Evolutionary conservation across 106 monocot genomes (phyloP).

Genomic region (Platanthera zijinensis): DNA sequence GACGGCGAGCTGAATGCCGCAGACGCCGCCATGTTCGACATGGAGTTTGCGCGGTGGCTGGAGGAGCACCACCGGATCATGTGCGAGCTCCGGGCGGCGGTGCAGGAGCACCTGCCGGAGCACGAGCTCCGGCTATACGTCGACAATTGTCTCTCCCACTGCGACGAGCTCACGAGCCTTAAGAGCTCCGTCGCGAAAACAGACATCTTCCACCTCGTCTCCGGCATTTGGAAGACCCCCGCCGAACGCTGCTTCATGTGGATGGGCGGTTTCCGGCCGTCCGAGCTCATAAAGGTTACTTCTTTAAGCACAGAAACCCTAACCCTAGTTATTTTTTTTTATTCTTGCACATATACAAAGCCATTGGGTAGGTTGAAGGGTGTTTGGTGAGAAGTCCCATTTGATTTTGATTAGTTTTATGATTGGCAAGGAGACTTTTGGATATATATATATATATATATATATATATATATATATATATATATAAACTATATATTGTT

Average conservation of each 20-base stretch:
- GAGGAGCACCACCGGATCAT: slow-evolving; percentile 48
- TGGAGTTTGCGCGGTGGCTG: slow-evolving; percentile 64
- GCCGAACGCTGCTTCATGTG: slow-evolving; percentile 83
- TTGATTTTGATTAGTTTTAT: background rate
- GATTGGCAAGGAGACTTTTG: background rate
- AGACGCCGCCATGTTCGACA: slow-evolving; percentile 67
- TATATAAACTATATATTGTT: slow-evolving; percentile 3
- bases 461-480: background rate
- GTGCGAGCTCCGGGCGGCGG: slow-evolving; percentile 44
- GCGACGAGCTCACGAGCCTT: slow-evolving; percentile 37
- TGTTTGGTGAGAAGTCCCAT: slow-evolving; percentile 20
- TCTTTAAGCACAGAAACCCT: background rate
- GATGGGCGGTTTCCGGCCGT: slow-evolving; percentile 69
- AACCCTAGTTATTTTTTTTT: background rate
- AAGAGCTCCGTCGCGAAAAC: slow-evolving; percentile 26
- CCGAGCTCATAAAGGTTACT: slow-evolving; percentile 58
- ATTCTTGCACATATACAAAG: background rate
- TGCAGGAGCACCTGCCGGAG: slow-evolving; percentile 52
- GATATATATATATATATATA: no score
- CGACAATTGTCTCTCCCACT: slow-evolving; percentile 34
- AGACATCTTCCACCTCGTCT: slow-evolving; percentile 75
- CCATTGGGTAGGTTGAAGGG: slow-evolving; percentile 8
- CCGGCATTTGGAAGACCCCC: slow-evolving; percentile 62
- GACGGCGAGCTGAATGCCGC: background rate
- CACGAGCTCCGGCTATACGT: slow-evolving; percentile 50